These are phyloP conservation scores for Streptanthus diversifolius DNA, from an alignment of 345 rosid species.

Conservation along the genomic window DNA sequence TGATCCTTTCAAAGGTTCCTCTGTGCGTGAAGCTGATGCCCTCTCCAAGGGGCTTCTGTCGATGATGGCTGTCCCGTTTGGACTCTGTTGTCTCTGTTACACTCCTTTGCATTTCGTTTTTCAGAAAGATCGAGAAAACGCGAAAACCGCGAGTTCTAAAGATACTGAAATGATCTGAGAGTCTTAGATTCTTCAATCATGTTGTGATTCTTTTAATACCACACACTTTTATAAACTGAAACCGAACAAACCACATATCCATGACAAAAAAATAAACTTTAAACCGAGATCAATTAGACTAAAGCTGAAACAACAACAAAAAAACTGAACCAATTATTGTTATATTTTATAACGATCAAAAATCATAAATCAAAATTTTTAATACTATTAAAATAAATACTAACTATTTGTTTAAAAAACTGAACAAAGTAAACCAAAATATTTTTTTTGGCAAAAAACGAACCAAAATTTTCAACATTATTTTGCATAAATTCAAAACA, in stretches of 20 bases:
- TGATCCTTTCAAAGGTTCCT: conserved; percentile 61
- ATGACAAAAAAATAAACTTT: not conserved
- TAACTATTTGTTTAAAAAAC: no score
- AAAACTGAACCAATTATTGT: not conserved
- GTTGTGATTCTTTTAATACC: conserved; percentile 22
- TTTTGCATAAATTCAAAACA: not conserved
- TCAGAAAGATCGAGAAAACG: conserved; percentile 67
- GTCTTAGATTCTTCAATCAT: not conserved
- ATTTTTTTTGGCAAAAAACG: not conserved
- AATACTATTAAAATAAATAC: no score
- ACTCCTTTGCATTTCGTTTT: conserved; percentile 72
- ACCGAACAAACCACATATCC: not conserved
- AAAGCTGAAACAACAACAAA: not conserved
- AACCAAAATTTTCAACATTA: not conserved
- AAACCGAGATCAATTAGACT: not conserved
- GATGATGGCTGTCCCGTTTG: conserved; percentile 90
- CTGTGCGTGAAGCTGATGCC: conserved; percentile 56
- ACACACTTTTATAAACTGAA: not conserved
- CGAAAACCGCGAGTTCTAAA: conserved; percentile 41
- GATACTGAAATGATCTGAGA: conserved; percentile 55
- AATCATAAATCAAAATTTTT: no score
- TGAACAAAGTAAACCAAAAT: not conserved
- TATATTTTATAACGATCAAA: not conserved
- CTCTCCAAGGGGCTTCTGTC: conserved; percentile 82
- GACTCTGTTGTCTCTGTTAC: conserved; percentile 76